These are phyloP conservation scores for Viola odorata DNA, from an alignment of 345 rosid genomes.

Conservation along the genomic window DNA sequence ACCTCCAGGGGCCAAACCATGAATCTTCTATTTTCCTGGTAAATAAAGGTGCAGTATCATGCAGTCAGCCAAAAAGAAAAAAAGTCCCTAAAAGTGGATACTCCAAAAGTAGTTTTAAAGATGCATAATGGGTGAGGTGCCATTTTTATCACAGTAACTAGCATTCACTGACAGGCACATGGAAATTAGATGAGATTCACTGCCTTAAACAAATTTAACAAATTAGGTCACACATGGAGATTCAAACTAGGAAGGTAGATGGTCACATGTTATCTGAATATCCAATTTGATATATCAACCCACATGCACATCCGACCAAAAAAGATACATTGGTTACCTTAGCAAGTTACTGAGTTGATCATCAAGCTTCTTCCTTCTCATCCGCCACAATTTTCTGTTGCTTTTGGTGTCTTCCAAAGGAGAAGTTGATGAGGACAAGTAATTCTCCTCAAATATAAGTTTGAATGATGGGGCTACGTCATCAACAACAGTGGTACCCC, in stretches of 20 bases:
- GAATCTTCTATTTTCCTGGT: conserved; percentile 69
- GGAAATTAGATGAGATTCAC: too few relatives aligned
- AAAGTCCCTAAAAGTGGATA: too few relatives aligned
- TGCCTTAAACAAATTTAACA: too few relatives aligned
- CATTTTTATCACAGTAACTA: too few relatives aligned
- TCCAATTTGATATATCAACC: not conserved
- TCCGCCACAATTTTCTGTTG: conserved; percentile 68
- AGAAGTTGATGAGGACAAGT: conserved; percentile 42
- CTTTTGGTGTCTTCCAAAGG: conserved; percentile 52
- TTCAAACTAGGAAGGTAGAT: not conserved
- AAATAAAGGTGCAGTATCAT: conserved; percentile 1
- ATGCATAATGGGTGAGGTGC: too few relatives aligned
- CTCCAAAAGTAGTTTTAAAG: too few relatives aligned
- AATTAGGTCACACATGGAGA: too few relatives aligned
- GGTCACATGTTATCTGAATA: not conserved
- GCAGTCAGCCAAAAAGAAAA: too few relatives aligned
- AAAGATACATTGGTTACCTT: conserved; percentile 33
- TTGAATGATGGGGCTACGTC: conserved; percentile 71
- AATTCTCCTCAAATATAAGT: conserved; percentile 69
- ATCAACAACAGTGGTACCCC: conserved; percentile 69
- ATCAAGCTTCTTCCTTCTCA: conserved; percentile 70
- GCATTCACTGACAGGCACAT: too few relatives aligned
- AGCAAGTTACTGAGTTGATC: conserved; percentile 54
- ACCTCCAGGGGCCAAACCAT: conserved; percentile 89
- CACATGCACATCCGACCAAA: not conserved